Conservation (phyloP, 208 protist species). For the Trypanosoma congolense region DNA sequence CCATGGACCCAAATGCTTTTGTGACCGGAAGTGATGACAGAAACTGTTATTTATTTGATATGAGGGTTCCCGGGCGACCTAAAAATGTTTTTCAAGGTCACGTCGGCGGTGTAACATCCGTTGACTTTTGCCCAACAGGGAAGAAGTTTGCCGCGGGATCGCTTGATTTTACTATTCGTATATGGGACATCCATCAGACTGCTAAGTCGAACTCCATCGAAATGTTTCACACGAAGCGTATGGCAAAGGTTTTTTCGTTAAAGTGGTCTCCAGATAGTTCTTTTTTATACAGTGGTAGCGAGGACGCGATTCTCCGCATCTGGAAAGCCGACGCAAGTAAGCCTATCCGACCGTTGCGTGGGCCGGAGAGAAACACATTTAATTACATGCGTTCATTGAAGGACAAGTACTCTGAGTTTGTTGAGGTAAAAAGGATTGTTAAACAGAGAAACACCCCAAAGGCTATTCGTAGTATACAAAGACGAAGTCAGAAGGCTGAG, state of each 20-base stretch:
- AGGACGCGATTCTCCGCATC: slow-evolving; percentile 96
- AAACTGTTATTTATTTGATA: slow-evolving; percentile 98
- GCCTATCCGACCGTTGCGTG: slow-evolving; percentile 80
- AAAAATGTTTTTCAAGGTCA: slow-evolving; percentile 95
- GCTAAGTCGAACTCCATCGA: slow-evolving; percentile 89
- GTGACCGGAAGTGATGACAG: slow-evolving; percentile 95
- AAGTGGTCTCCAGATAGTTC: slow-evolving; percentile 91
- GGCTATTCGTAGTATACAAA: slow-evolving; percentile 52
- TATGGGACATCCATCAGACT: slow-evolving; percentile 88
- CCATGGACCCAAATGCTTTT: slow-evolving; percentile 97
- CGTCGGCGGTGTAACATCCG: slow-evolving; percentile 89
- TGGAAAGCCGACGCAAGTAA: slow-evolving; percentile 95
- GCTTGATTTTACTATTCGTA: slow-evolving; percentile 94
- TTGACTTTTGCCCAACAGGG: slow-evolving; percentile 97
- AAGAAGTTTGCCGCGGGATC: slow-evolving; percentile 92
- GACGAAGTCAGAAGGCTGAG: slow-evolving; percentile 68
- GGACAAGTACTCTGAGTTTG: slow-evolving; percentile 80
- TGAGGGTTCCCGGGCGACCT: slow-evolving; percentile 90
- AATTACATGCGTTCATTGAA: slow-evolving; percentile 92
- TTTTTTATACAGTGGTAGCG: slow-evolving; percentile 94
- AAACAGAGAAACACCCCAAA: slow-evolving; percentile 88
- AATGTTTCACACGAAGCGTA: slow-evolving; percentile 98
- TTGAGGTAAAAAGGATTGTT: slow-evolving; percentile 84
- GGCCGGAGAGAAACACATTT: slow-evolving; percentile 87
- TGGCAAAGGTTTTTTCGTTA: slow-evolving; percentile 94